Evolutionary conservation across 176 grass and related monocot genomes (phyloP), one percentile per base, ranked within the genome.

Genomic region (Pontederia paniculata): DNA sequence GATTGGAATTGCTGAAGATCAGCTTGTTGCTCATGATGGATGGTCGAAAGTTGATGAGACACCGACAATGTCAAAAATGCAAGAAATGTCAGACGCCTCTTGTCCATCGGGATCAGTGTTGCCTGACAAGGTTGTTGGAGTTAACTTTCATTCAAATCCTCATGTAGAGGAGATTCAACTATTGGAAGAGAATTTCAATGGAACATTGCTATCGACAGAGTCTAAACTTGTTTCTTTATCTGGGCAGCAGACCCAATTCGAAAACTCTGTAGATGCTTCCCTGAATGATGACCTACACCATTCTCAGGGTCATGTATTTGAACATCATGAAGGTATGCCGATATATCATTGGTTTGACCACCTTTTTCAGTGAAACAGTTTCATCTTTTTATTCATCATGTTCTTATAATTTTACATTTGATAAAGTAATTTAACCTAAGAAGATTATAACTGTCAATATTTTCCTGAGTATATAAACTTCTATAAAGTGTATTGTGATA

Each of bases 271-370:
- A 70, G 75, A 72, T 43, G 67, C 63, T 85, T 75, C 69, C 48
- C 58, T 87, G 64, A 73, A 88, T 49, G 75, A 88, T 66, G 80
- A 45, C 50, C 60, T 28, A 12, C 88, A 82, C 60, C 57, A 84
- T 52, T 75, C 80, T 70, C 80, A 91, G 42, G 56, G 42, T 10
- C 66, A 73, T 69, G 75, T 73, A 69, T 76, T 58, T 56, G 46
- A 73, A 70, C 74, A 79, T 48, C 68, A 75, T 2, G 78, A 98
- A 77, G 80, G 94, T 98, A 80, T n/a, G 23, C 18, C 17, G 7
- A 5, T 6, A 37, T 37, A 37, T 37, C 3, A 5, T 37, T 5
- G 28, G 28, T 37, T 37, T 37, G 3, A 37, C 28, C 3, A 2
- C 7, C 7, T 37, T 37, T 37, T 2, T 37, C 3, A 37, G n/a